Evolutionary conservation across 1,284 basidiomycete genomes (phyloP).

Genomic region (Gomphus bonarii): DNA sequence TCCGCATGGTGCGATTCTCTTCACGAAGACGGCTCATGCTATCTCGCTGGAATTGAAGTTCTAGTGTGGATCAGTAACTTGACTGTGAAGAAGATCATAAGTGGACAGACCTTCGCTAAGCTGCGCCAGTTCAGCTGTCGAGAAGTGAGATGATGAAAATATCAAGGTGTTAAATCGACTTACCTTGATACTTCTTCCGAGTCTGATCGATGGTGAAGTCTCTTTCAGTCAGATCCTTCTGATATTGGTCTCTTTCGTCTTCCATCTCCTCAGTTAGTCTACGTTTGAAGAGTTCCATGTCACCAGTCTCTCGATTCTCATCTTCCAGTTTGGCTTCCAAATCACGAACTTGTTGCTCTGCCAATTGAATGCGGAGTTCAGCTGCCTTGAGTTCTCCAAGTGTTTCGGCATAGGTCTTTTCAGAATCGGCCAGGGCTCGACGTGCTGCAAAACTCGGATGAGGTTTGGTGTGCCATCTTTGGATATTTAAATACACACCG

Average conservation of each 20-base stretch:
- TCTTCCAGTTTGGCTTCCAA: conserved; percentile 59
- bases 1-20: conserved; percentile 68
- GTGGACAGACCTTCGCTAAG: conserved; percentile 54
- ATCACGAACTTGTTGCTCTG: conserved; percentile 48
- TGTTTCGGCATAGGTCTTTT: conserved; percentile 46
- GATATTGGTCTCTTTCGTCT: conserved; percentile 65
- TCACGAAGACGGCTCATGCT: conserved; percentile 65
- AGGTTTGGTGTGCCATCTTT: background rate
- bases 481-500: conserved; percentile 29
- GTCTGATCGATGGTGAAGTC: conserved; percentile 72
- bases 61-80: conserved; percentile 24
- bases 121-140: conserved; percentile 59
- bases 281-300: conserved; percentile 51
- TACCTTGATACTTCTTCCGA: conserved; percentile 76
- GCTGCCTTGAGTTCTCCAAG: conserved; percentile 42
- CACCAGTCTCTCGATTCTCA: conserved; percentile 57
- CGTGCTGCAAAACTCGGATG: conserved; percentile 32
- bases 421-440: conserved; percentile 50
- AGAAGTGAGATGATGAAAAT: conserved; percentile 11
- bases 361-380: conserved; percentile 39
- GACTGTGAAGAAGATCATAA: background rate
- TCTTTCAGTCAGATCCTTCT: conserved; percentile 65
- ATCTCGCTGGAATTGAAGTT: conserved; percentile 68
- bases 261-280: conserved; percentile 64
- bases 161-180: conserved; percentile 6